Evolutionary conservation across 768 basidiomycete species (phyloP).

Genomic region (Kwoniella dejecticola): DNA sequence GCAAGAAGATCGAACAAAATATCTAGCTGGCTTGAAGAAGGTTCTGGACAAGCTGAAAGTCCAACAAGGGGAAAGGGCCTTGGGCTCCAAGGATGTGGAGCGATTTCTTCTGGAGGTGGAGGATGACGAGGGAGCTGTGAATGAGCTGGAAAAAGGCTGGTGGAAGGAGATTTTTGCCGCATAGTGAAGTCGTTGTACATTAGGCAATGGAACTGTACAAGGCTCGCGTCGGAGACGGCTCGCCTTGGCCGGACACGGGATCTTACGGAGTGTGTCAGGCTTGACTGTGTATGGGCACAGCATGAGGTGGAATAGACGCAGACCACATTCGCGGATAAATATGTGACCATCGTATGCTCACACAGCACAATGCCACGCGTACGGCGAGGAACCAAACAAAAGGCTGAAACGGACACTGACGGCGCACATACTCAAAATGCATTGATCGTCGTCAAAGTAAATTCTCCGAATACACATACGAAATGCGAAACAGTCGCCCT

Average conservation of each 20-base stretch:
- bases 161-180: conserved; percentile 31
- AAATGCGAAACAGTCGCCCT: too few relatives aligned
- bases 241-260: too few relatives aligned
- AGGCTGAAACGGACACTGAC: too few relatives aligned
- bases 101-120: conserved; percentile 42
- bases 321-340: too few relatives aligned
- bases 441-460: too few relatives aligned
- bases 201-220: too few relatives aligned
- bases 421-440: too few relatives aligned
- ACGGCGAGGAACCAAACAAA: too few relatives aligned
- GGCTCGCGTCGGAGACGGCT: too few relatives aligned
- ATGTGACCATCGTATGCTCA: too few relatives aligned
- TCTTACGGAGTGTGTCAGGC: background rate
- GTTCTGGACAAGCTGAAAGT: conserved; percentile 22
- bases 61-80: conserved; percentile 19
- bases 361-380: too few relatives aligned
- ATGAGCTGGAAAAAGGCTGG: conserved; percentile 33
- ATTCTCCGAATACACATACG: too few relatives aligned
- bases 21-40: conserved; percentile 1
- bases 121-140: conserved; percentile 43
- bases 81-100: conserved; percentile 30
- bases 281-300: background rate
- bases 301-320: background rate
- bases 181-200: background rate
- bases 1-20: conserved; percentile 5